Evolutionary conservation across 2,329 filamentous ascomycete genomes (phyloP).

Genomic region (Aspergillus versicolor): DNA sequence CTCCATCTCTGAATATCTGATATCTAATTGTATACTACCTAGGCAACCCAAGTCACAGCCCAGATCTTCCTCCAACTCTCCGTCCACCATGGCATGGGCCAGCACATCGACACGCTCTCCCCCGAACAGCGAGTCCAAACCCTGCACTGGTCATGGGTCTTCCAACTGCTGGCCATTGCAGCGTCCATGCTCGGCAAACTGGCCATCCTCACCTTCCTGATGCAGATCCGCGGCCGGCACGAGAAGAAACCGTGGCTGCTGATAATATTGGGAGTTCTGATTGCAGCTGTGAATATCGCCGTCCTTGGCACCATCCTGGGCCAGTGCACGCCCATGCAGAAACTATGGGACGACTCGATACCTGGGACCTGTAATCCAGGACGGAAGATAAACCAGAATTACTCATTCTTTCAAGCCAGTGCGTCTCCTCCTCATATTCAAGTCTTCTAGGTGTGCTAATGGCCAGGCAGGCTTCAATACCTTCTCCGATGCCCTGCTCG

Average conservation of each 20-base stretch:
- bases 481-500: not conserved
- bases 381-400: not conserved
- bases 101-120: not conserved
- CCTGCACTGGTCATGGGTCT: slow-evolving; percentile 5
- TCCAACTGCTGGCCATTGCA: slow-evolving; percentile 1
- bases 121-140: not conserved
- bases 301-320: not conserved
- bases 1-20: too few species aligned
- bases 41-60: not conserved
- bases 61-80: slow-evolving; percentile 1
- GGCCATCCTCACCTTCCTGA: slow-evolving; percentile 1
- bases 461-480: slow-evolving; percentile 1
- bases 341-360: not conserved
- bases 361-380: not conserved
- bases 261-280: not conserved
- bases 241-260: slow-evolving; percentile 2
- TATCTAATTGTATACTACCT: not conserved
- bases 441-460: not conserved
- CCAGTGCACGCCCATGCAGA: slow-evolving; percentile 1
- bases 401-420: slow-evolving; percentile 1
- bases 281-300: not conserved
- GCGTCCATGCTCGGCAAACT: slow-evolving; percentile 2
- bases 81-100: not conserved
- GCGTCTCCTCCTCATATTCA: not conserved
- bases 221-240: slow-evolving; percentile 1